Percentiles rank a stretch among this genome's conserved stretches.
Evolutionary conservation across 2,329 filamentous ascomycete genomes (phyloP).

Genomic region (Fusarium lateritium): DNA sequence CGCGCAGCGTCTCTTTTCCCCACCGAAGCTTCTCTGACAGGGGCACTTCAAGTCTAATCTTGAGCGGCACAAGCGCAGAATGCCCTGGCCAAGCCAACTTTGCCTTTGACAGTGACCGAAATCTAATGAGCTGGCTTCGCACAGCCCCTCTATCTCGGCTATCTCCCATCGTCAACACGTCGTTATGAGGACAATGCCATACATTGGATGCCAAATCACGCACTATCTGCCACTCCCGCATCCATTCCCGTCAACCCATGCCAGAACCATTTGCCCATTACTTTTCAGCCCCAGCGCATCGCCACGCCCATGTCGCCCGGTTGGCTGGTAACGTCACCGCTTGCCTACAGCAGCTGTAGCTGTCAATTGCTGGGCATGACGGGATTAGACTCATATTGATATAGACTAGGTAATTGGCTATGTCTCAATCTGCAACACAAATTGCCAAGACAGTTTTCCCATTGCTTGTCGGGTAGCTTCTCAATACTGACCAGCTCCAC

Average conservation of each 20-base stretch:
- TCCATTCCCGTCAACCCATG: slow-evolving; percentile 43
- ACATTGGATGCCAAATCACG: slow-evolving; percentile 18
- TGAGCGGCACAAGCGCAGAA: slow-evolving; percentile 27
- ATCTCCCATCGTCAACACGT: slow-evolving; percentile 22
- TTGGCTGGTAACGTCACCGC: slow-evolving; percentile 22
- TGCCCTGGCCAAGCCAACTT: slow-evolving; percentile 28
- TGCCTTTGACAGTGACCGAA: slow-evolving; percentile 40
- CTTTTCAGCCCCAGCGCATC: slow-evolving; percentile 47
- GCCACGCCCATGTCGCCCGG: slow-evolving; percentile 32
- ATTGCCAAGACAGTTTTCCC: slow-evolving; percentile 20
- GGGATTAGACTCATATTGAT: neutral
- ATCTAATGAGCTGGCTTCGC: slow-evolving; percentile 35
- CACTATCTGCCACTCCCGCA: slow-evolving; percentile 35
- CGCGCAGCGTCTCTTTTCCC: slow-evolving; percentile 8
- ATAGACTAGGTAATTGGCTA: slow-evolving; percentile 4
- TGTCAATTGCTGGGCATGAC: slow-evolving; percentile 14
- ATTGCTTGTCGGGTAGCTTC: slow-evolving; percentile 14
- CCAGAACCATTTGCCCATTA: slow-evolving; percentile 32
- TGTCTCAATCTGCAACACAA: slow-evolving; percentile 22
- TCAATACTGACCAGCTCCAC: slow-evolving; percentile 8
- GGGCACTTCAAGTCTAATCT: neutral
- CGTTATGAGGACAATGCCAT: neutral
- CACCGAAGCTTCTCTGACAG: slow-evolving; percentile 7
- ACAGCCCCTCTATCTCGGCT: slow-evolving; percentile 37
- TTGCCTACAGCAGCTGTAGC: neutral